phyloP scores from a whole-genome alignment of 2,329 filamentous ascomycete species.

The Cercospora zeae-maydis region DNA sequence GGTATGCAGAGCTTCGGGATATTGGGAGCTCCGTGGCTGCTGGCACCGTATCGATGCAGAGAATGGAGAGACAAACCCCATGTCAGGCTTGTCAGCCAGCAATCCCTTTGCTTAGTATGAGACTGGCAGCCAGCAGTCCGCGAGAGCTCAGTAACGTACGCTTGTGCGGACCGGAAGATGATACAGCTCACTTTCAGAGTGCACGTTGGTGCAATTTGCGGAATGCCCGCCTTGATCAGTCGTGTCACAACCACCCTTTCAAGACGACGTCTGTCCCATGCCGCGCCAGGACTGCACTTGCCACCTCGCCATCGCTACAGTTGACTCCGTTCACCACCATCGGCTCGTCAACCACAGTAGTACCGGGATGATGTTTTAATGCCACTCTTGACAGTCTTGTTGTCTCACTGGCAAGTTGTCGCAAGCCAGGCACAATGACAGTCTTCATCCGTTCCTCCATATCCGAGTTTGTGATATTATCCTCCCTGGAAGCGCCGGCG shows the following conservation, averaged over 20 bases:
- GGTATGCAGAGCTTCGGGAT: too few species aligned
- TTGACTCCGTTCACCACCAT: slow-evolving; percentile 9
- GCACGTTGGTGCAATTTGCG: too few species aligned
- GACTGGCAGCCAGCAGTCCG: too few species aligned
- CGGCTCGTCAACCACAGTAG: not conserved
- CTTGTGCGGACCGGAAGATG: too few species aligned
- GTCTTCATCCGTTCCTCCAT: slow-evolving; percentile 3
- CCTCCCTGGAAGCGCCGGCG: not conserved
- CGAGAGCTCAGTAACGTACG: too few species aligned
- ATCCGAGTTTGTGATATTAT: slow-evolving; percentile 7
- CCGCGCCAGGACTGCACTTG: not conserved
- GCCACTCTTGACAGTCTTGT: slow-evolving; percentile 4
- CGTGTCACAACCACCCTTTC: slow-evolving; percentile 8
- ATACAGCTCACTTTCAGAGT: too few species aligned
- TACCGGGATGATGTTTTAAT: not conserved
- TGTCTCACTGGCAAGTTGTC: not conserved
- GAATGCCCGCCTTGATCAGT: too few species aligned
- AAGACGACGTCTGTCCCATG: slow-evolving; percentile 12
- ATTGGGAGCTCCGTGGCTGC: too few species aligned
- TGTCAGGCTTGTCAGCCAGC: too few species aligned
- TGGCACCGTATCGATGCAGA: too few species aligned
- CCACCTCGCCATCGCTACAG: slow-evolving; percentile 7
- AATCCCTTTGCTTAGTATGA: too few species aligned
- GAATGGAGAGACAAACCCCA: too few species aligned
- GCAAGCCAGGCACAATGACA: slow-evolving; percentile 6